Evolutionary conservation across 1,284 basidiomycete species (phyloP).

Genomic region (Polyporus tsugae): DNA sequence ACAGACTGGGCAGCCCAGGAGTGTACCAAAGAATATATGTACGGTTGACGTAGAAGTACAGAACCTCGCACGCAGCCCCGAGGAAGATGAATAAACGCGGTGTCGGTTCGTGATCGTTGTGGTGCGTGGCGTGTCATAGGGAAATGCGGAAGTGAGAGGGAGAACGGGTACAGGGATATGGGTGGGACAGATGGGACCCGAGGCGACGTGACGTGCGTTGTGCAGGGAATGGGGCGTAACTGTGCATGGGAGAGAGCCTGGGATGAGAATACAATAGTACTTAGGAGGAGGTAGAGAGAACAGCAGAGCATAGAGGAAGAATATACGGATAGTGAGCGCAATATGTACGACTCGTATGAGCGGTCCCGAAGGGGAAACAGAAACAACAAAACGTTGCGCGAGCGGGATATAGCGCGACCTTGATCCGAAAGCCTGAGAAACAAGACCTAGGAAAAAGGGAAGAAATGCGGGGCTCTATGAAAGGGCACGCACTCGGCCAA

Average conservation of each 20-base stretch:
- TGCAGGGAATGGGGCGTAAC: conserved; percentile 12
- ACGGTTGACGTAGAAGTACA: conserved; percentile 32
- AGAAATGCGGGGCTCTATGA: neutral
- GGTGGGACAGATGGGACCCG: neutral
- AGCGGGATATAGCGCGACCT: neutral
- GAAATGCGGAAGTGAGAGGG: neutral
- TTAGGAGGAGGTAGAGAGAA: conserved; percentile 15
- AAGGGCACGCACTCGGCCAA: neutral
- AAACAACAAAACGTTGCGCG: neutral
- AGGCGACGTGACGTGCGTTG: conserved; percentile 1
- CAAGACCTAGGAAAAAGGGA: neutral
- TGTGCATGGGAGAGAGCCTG: conserved; percentile 22
- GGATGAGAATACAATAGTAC: conserved; percentile 25
- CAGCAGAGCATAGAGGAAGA: conserved; percentile 30
- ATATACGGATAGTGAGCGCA: conserved; percentile 24
- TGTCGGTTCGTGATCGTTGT: neutral
- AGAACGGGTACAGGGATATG: neutral
- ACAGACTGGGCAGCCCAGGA: conserved; percentile 11
- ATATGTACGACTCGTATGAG: conserved; percentile 20
- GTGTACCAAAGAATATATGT: conserved; percentile 32
- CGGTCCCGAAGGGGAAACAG: conserved; percentile 1
- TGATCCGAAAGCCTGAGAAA: neutral
- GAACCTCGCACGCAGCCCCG: conserved; percentile 19
- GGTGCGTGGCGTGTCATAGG: neutral
- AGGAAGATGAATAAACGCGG: conserved; percentile 6